Evolutionary conservation across 2,329 filamentous ascomycete species (phyloP), one percentile per base, ranked within the genome.

Genomic region (Aspergillus sp.): DNA sequence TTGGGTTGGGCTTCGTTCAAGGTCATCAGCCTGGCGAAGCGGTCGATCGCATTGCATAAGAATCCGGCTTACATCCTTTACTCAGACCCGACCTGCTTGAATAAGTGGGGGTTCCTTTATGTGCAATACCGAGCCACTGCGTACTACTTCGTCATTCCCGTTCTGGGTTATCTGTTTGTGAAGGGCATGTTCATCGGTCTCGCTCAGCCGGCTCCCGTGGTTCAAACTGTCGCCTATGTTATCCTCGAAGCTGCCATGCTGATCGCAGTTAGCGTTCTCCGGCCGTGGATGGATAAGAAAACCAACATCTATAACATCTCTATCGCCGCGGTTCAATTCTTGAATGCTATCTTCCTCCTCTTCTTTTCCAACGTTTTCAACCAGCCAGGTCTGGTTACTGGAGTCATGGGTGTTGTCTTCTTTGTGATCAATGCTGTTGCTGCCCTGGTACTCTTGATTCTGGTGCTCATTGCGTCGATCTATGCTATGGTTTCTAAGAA

Each of bases 221-320:
- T 88, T 19, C 92, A 96, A 76, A 91, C 91, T 9, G 82, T 97
- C 57, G 90, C 88, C 15, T 83, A 97, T 57, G 81, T 98, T 41
- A 80, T 97, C 59, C 86, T 97, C 56, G 93, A 98, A 75, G 88
- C 88, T 2, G 85, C 77, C 52, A 88, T 89, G 66, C 82, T 98
- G 56, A 89, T 96, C 66, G 86, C 79, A 20, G 87, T 91, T 56
- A 89, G 87, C 59, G 88, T 96, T 54, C 79, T 97, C 65, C 88
- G 91, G 59, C 93, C 93, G 17, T 98, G 91, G 89, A 98, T 98
- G 93, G 93, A 97, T 82, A 96, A 96, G 86, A 93, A 93, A 79
- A 96, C 91, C 61, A 98, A 97, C 76, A 88, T 88, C 48, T 96
- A 96, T 83, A 97, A 97, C 79, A 96, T 98, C 69, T 85, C 91